These are phyloP conservation scores for Saxispiralis lemnorum DNA, from an alignment of 495 filamentous ascomycete genomes.

Conservation along the genomic window DNA sequence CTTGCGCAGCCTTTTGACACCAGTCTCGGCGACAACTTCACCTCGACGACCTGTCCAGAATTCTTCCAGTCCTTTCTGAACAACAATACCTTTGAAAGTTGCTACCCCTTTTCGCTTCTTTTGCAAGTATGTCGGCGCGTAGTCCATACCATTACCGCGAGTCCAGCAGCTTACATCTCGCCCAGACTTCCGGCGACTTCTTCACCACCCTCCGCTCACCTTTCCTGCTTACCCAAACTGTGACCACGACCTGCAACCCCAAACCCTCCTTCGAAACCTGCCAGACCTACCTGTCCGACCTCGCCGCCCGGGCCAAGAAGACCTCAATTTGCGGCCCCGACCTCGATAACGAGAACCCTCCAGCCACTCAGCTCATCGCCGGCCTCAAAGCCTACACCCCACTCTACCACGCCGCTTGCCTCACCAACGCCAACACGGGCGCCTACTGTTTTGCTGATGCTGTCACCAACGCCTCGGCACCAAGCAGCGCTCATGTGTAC, in stretches of 20 bases:
- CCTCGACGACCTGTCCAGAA: constrained; percentile 36
- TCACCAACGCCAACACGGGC: constrained; percentile 34
- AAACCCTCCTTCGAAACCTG: constrained; percentile 42
- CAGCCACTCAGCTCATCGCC: constrained; percentile 55
- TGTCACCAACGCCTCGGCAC: constrained; percentile 50
- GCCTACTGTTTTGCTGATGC: constrained; percentile 69
- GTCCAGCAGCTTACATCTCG: constrained; percentile 7
- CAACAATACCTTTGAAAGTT: constrained; percentile 45
- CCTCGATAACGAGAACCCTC: constrained; percentile 42
- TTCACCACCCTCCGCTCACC: constrained; percentile 53
- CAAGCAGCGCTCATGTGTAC: constrained; percentile 60
- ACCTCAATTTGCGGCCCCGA: constrained; percentile 52
- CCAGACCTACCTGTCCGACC: constrained; percentile 35
- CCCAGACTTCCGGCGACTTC: constrained; percentile 50
- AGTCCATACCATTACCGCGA: not conserved
- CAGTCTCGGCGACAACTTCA: constrained; percentile 52
- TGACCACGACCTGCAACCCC: constrained; percentile 54
- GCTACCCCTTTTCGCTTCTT: constrained; percentile 58
- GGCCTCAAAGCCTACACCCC: constrained; percentile 56
- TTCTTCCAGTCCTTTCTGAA: constrained; percentile 54
- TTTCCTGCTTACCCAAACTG: constrained; percentile 44
- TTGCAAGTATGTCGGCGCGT: constrained; percentile 34
- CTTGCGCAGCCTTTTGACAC: constrained; percentile 60
- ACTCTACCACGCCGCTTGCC: constrained; percentile 62
- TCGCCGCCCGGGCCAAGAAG: constrained; percentile 41